Percentiles rank a stretch among this genome's conserved stretches.
These are phyloP conservation scores for Botrytis hyacinthi DNA, from an alignment of 2,329 filamentous ascomycete genomes.

Conservation along the genomic window DNA sequence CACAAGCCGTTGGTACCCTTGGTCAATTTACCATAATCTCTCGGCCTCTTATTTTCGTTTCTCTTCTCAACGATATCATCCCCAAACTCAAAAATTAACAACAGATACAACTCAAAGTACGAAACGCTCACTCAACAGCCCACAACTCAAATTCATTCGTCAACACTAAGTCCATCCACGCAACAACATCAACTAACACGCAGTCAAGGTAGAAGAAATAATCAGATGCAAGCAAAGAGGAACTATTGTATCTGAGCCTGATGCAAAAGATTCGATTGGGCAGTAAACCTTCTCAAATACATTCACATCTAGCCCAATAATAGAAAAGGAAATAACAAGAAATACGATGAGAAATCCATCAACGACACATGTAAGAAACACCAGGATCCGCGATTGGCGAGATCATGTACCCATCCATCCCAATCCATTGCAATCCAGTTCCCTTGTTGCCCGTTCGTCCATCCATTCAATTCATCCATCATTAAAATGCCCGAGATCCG, in stretches of 20 bases:
- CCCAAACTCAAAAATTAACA: conserved; percentile 13
- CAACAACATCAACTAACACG: conserved; percentile 3
- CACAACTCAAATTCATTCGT: conserved; percentile 15
- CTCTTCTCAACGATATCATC: neutral
- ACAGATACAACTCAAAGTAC: neutral
- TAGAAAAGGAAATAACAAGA: neutral
- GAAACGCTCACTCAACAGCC: neutral
- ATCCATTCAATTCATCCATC: conserved; percentile 12
- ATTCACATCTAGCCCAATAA: neutral
- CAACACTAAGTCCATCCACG: neutral
- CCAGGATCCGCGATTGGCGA: conserved; percentile 15
- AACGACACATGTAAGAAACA: conserved; percentile 7
- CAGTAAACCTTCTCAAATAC: neutral
- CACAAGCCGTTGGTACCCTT: neutral
- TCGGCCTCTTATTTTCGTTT: neutral
- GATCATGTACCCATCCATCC: conserved; percentile 14
- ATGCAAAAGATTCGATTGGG: neutral
- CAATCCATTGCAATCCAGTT: neutral
- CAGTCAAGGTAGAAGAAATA: conserved; percentile 18
- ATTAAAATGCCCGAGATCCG: neutral
- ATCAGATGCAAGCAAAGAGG: conserved; percentile 16
- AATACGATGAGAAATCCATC: conserved; percentile 4
- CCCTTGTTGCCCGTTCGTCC: conserved; percentile 3
- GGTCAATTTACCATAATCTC: conserved; percentile 4
- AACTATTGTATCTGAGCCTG: neutral